These are phyloP conservation scores for Tilletia setariae DNA, from an alignment of 1,284 basidiomycete species.

Conservation along the genomic window DNA sequence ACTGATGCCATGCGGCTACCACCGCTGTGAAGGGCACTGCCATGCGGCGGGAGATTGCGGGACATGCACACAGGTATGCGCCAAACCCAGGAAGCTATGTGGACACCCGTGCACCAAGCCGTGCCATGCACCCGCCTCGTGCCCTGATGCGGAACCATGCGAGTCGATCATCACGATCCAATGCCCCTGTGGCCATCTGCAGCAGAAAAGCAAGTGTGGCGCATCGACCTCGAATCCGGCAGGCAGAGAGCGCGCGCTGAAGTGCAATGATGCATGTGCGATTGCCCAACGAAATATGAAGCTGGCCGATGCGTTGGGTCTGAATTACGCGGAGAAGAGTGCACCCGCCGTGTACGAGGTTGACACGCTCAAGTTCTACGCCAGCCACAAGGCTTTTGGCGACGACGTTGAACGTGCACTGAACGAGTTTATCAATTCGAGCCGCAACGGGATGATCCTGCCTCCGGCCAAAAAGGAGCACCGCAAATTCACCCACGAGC, in stretches of 20 bases:
- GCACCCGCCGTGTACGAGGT: slow-evolving; percentile 32
- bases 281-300: slow-evolving; percentile 51
- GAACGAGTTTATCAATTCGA: slow-evolving; percentile 49
- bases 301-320: slow-evolving; percentile 49
- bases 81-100: slow-evolving; percentile 43
- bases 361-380: slow-evolving; percentile 39
- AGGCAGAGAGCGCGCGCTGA: slow-evolving; percentile 25
- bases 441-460: slow-evolving; percentile 40
- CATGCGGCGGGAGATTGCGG: slow-evolving; percentile 44
- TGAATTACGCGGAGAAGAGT: slow-evolving; percentile 35
- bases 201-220: slow-evolving; percentile 28
- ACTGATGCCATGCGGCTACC: slow-evolving; percentile 46
- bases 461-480: slow-evolving; percentile 34
- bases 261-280: slow-evolving; percentile 48
- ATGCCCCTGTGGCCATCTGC: slow-evolving; percentile 49
- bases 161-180: slow-evolving; percentile 41
- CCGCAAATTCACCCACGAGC: slow-evolving; percentile 43
- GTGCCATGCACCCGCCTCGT: slow-evolving; percentile 50
- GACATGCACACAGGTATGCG: slow-evolving; percentile 45
- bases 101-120: slow-evolving; percentile 44
- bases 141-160: slow-evolving; percentile 46
- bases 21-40: slow-evolving; percentile 45
- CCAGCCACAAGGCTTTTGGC: slow-evolving; percentile 31
- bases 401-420: slow-evolving; percentile 43
- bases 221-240: slow-evolving; percentile 13